Base-by-base conservation (phyloP, 2,329 filamentous ascomycete species). In the Aotearoamyces nothofagi region DNA sequence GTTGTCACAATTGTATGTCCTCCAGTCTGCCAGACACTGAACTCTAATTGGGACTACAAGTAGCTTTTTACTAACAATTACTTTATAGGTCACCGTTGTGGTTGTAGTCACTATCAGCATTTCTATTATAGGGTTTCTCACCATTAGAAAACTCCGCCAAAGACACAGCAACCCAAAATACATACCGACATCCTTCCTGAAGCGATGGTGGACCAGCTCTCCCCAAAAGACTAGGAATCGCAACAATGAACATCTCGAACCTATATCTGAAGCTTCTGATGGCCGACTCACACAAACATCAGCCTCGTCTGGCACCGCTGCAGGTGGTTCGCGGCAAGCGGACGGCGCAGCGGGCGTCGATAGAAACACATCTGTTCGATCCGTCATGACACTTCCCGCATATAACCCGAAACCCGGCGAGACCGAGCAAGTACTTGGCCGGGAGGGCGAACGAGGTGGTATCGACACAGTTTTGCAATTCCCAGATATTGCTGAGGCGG, bases 381-480 rank as follows among this genome's bases (percentile, higher is more conserved):
- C 83, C n/a, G 74, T 96, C 32, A 90, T 94, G 67, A 96, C 90
- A 0, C 58, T 98, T 3, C 90, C 90, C 0, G 69, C 80, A 0
- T 98, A 98, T 51, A 76, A 78, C 3, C 67, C 65, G 10, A 71
- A 70, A 15, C 71, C 83, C 1, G 64, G 70, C 27, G 75, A 79
- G 12, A 75, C 71, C 25, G 90, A 98, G 52, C 75, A 76, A 40
- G 74, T 94, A 2, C 63, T 96, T 26, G 90, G 75, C 5, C 69
- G 86, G 4, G 90, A 92, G 52, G 90, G 90, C 27, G 90, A 98
- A 50, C 69, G 90, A 35, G 87, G 67, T 30, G 90, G 90, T 5
- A 83, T 98, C 42, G 90, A 98, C 44, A 69, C 81, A 4, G 84
- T 98, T 0, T 57, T 96, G 9, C 86, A 94, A 50, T 71, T 80